These are phyloP conservation scores for Sporothrix humicola DNA, from an alignment of 2,329 filamentous ascomycete genomes.

Conservation along the genomic window DNA sequence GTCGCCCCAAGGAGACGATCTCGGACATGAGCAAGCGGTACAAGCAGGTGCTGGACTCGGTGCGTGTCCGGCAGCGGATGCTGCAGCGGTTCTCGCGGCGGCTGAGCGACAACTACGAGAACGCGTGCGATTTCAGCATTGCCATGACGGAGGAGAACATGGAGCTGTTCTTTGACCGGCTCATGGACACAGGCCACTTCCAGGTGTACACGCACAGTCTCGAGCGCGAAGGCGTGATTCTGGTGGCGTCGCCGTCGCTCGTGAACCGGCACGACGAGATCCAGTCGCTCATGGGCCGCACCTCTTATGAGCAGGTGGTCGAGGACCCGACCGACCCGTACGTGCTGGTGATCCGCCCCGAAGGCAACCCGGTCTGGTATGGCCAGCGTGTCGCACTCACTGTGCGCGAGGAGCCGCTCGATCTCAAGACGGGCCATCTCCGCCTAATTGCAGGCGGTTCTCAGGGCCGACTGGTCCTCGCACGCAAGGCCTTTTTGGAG, in stretches of 20 bases:
- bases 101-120: constrained; percentile 91
- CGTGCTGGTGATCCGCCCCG: constrained; percentile 81
- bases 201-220: constrained; percentile 72
- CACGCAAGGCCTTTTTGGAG: constrained; percentile 77
- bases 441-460: constrained; percentile 89
- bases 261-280: constrained; percentile 79
- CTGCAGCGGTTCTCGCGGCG: constrained; percentile 93
- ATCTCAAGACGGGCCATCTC: constrained; percentile 84
- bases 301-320: constrained; percentile 59
- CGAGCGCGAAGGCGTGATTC: constrained; percentile 76
- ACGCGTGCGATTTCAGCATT: constrained; percentile 93
- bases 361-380: constrained; percentile 79
- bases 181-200: constrained; percentile 85
- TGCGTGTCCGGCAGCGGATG: constrained; percentile 94
- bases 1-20: constrained; percentile 80
- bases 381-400: constrained; percentile 74
- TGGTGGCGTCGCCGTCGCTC: constrained; percentile 84
- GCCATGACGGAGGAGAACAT: constrained; percentile 67
- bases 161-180: constrained; percentile 77
- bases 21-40: constrained; percentile 96
- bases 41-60: constrained; percentile 92
- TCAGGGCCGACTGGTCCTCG: constrained; percentile 75
- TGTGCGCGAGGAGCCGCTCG: constrained; percentile 77
- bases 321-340: constrained; percentile 84
- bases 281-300: constrained; percentile 79